Conservation (phyloP, 1,284 basidiomycete species). For the Cutaneotrichosporon sp. region DNA sequence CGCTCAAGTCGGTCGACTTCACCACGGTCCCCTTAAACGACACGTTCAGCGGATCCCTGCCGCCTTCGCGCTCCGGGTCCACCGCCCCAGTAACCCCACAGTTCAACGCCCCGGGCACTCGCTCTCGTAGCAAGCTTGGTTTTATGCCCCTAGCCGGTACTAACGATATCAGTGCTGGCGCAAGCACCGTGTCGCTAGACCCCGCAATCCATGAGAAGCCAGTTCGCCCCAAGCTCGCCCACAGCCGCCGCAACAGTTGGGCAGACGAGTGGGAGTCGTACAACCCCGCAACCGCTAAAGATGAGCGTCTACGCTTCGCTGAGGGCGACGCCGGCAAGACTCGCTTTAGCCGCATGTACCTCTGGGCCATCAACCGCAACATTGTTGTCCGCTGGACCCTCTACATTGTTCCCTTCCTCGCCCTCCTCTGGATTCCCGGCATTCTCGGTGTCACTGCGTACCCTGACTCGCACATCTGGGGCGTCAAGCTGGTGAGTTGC, state of each 20-base stretch:
- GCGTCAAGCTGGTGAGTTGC: slow-evolving; percentile 54
- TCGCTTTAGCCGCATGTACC: slow-evolving; percentile 57
- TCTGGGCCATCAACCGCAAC: slow-evolving; percentile 73
- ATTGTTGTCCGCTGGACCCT: slow-evolving; percentile 78
- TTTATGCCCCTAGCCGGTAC: slow-evolving; percentile 5
- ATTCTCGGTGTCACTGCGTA: slow-evolving; percentile 69
- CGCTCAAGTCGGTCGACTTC: slow-evolving; percentile 1
- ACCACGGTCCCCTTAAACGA: slow-evolving; percentile 19
- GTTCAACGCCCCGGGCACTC: neutral
- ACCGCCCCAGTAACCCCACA: neutral
- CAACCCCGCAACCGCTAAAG: slow-evolving; percentile 46
- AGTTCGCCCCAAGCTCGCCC: neutral
- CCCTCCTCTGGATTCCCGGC: slow-evolving; percentile 68
- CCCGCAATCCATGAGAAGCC: slow-evolving; percentile 6
- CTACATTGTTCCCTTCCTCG: slow-evolving; percentile 73
- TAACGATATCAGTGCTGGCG: neutral
- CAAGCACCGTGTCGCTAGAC: slow-evolving; percentile 2
- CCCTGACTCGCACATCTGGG: slow-evolving; percentile 59
- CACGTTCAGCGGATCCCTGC: slow-evolving; percentile 1
- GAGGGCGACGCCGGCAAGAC: slow-evolving; percentile 54
- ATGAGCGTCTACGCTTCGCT: slow-evolving; percentile 50
- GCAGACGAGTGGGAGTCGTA: slow-evolving; percentile 53
- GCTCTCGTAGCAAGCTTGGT: slow-evolving; percentile 9
- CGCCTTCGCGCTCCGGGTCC: slow-evolving; percentile 1
- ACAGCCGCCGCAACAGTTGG: slow-evolving; percentile 25